A percentile compares a stretch with the other conserved stretches of the same genome.
phyloP scores from a whole-genome alignment of 2,329 filamentous ascomycete species.

The Pseudogymnoascus sp. region DNA sequence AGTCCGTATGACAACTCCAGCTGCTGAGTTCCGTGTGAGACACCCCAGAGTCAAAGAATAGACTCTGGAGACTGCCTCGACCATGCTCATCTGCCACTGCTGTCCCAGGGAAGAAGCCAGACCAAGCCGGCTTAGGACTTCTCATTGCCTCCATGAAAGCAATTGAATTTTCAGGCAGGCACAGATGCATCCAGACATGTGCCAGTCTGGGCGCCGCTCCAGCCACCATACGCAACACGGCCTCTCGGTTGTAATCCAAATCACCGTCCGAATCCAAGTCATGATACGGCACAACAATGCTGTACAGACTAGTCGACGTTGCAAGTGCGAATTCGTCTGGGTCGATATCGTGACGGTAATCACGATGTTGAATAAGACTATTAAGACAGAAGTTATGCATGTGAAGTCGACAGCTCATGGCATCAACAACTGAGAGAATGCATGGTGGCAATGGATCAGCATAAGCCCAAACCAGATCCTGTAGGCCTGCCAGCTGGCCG shows the following conservation, averaged over 20 bases:
- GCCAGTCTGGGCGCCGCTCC: neutral
- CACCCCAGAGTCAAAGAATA: neutral
- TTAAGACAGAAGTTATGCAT: neutral
- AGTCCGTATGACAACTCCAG: neutral
- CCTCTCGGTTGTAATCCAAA: neutral
- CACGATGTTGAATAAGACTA: neutral
- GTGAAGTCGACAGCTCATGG: neutral
- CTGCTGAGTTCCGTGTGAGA: neutral
- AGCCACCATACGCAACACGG: neutral
- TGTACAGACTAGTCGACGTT: neutral
- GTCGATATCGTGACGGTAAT: neutral
- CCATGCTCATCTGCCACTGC: neutral
- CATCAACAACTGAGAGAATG: neutral
- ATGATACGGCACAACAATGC: neutral
- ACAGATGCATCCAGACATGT: neutral
- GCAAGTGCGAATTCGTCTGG: neutral
- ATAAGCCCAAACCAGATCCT: neutral
- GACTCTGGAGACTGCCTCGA: neutral
- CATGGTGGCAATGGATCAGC: neutral
- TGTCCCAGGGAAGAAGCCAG: neutral
- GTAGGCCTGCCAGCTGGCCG: neutral
- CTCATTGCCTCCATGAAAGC: neutral
- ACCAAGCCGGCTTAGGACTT: neutral
- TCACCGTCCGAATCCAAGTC: neutral
- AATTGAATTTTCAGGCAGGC: neutral